phyloP scores from a whole-genome alignment of 345 rosid species.

The Sonneratia alba region DNA sequence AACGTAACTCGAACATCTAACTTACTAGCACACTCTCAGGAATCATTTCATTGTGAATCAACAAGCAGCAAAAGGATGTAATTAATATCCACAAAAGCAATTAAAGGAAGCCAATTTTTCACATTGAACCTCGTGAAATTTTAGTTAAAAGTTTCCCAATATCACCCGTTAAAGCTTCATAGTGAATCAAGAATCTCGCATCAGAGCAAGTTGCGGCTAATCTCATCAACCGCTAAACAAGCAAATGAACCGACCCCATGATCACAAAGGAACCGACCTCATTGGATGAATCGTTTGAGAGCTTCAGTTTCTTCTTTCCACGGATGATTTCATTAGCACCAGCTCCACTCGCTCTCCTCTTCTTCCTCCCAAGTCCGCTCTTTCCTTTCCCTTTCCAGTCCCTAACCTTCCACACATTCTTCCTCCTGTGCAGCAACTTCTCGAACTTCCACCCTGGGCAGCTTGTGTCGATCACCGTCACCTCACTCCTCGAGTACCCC shows the following conservation, averaged over 20 bases:
- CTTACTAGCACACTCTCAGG: background rate
- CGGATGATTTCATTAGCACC: constrained; percentile 9
- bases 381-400: constrained; percentile 69
- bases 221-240: background rate
- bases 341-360: constrained; percentile 27
- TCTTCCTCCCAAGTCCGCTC: constrained; percentile 43
- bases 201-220: background rate
- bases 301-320: constrained; percentile 43
- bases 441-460: constrained; percentile 71
- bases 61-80: background rate
- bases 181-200: background rate
- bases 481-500: constrained; percentile 86
- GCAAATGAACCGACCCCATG: background rate
- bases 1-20: background rate
- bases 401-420: constrained; percentile 75
- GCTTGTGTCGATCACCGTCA: constrained; percentile 89
- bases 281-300: constrained; percentile 11
- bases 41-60: background rate
- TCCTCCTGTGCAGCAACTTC: constrained; percentile 62
- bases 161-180: too few relatives aligned
- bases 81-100: background rate
- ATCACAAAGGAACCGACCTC: constrained; percentile 2
- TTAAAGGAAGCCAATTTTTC: background rate
- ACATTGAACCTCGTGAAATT: background rate
- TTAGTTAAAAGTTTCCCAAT: background rate